Conservation (phyloP, 2,329 filamentous ascomycete species). For the Coleophoma crateriformis region DNA sequence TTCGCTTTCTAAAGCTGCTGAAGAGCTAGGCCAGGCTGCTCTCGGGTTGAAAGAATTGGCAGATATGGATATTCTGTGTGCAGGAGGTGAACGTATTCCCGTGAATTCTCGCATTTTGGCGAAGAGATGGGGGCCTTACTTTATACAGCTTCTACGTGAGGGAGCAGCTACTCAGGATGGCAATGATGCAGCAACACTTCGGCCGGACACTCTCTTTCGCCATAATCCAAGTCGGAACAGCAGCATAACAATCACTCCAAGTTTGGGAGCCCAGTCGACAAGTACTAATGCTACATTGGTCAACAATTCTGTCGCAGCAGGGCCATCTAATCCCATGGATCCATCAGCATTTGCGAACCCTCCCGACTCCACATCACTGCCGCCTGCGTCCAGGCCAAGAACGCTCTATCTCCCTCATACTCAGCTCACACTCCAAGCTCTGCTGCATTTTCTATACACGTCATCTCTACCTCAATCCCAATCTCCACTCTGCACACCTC, state of each 20-base stretch:
- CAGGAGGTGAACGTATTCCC: conserved; percentile 85
- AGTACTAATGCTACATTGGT: conserved; percentile 40
- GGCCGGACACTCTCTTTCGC: conserved; percentile 50
- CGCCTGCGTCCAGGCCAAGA: conserved; percentile 66
- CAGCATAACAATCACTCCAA: conserved; percentile 77
- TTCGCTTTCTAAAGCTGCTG: conserved; percentile 68
- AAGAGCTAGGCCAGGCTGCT: conserved; percentile 79
- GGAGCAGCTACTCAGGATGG: conserved; percentile 64
- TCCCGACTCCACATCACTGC: conserved; percentile 30
- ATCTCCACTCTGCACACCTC: conserved; percentile 81
- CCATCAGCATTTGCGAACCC: conserved; percentile 11
- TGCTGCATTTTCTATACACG: conserved; percentile 92
- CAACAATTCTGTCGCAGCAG: conserved; percentile 17
- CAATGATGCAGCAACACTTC: conserved; percentile 69
- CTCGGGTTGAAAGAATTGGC: conserved; percentile 77
- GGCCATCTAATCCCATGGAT: conserved; percentile 7
- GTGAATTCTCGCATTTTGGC: conserved; percentile 88
- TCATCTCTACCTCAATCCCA: conserved; percentile 74
- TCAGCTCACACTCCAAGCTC: conserved; percentile 78
- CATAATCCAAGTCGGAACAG: conserved; percentile 66
- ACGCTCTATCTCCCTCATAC: conserved; percentile 93
- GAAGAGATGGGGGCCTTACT: conserved; percentile 90
- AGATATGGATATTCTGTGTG: conserved; percentile 94
- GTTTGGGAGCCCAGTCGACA: conserved; percentile 43
- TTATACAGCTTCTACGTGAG: conserved; percentile 85